phyloP scores from a whole-genome alignment of 495 filamentous ascomycete species.

The Lasiosphaeris hirsuta region DNA sequence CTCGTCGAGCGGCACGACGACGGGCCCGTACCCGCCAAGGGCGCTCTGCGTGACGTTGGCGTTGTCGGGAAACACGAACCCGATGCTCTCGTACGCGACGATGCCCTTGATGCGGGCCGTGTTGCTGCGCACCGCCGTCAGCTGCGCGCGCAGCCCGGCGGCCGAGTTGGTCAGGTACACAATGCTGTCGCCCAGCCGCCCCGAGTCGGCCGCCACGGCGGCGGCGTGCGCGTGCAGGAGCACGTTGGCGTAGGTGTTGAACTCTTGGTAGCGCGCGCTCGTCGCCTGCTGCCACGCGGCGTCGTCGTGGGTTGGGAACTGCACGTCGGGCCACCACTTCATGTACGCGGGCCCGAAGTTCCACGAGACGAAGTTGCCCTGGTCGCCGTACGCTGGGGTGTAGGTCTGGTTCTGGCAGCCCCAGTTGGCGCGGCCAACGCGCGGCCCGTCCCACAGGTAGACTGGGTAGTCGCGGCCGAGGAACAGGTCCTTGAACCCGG shows the following conservation, averaged over 20 bases:
- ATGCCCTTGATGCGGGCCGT: conserved; percentile 46
- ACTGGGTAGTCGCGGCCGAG: conserved; percentile 47
- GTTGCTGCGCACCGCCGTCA: conserved; percentile 40
- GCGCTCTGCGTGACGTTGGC: conserved; percentile 30
- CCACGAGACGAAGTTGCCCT: conserved; percentile 43
- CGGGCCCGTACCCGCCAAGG: conserved; percentile 31
- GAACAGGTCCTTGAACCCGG: conserved; percentile 50
- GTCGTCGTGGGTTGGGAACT: conserved; percentile 37
- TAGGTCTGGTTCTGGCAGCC: conserved; percentile 39
- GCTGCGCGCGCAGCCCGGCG: conserved; percentile 40
- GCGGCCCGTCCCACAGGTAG: conserved; percentile 47
- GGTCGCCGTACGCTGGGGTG: conserved; percentile 36
- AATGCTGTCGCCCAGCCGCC: conserved; percentile 39
- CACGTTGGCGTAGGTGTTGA: conserved; percentile 38
- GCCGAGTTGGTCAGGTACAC: conserved; percentile 48
- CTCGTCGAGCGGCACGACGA: conserved; percentile 37
- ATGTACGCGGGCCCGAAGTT: conserved; percentile 41
- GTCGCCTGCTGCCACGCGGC: conserved; percentile 44
- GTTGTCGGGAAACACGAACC: conserved; percentile 44
- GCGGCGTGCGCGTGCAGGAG: conserved; percentile 39
- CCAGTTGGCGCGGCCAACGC: conserved; percentile 46
- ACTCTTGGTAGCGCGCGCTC: conserved; percentile 42
- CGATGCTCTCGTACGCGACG: conserved; percentile 46
- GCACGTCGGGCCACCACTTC: conserved; percentile 43
- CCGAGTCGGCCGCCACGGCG: conserved; percentile 44